A percentile compares a stretch with the other conserved stretches of the same genome.
Evolutionary conservation across 2,329 filamentous ascomycete genomes (phyloP).

Genomic region (Xylariaceae sp.): DNA sequence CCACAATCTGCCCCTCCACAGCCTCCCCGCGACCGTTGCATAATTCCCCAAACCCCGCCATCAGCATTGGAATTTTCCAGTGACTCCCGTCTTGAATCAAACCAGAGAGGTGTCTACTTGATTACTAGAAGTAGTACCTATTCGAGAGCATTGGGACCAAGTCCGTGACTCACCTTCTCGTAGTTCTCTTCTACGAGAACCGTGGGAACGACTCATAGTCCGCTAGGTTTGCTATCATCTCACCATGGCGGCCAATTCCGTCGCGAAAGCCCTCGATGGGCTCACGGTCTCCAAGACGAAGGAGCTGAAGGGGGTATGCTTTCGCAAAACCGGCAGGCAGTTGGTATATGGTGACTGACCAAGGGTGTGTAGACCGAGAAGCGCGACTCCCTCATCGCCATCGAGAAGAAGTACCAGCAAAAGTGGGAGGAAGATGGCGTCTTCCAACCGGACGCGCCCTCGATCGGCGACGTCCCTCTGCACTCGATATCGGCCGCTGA

Average conservation of each 20-base stretch:
- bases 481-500: conserved; percentile 66
- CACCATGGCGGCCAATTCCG: neutral
- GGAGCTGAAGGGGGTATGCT: conserved; percentile 1
- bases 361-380: conserved; percentile 13
- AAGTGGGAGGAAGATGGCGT: conserved; percentile 70
- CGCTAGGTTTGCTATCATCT: too few species aligned
- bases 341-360: too few species aligned
- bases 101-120: too few species aligned
- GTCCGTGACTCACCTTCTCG: too few species aligned
- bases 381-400: conserved; percentile 13
- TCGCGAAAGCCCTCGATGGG: conserved; percentile 1
- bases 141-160: too few species aligned
- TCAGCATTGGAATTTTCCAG: neutral
- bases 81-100: too few species aligned
- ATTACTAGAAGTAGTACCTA: too few species aligned
- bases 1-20: neutral
- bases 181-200: too few species aligned
- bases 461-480: conserved; percentile 67
- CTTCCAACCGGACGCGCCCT: conserved; percentile 82
- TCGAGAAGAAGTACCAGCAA: conserved; percentile 56
- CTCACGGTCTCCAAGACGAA: neutral
- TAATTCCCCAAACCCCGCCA: neutral
- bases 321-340: too few species aligned
- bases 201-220: too few species aligned
- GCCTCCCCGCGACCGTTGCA: neutral